phyloP scores from a whole-genome alignment of 2,329 filamentous ascomycete genomes.

The Scedosporium dehoogii region DNA sequence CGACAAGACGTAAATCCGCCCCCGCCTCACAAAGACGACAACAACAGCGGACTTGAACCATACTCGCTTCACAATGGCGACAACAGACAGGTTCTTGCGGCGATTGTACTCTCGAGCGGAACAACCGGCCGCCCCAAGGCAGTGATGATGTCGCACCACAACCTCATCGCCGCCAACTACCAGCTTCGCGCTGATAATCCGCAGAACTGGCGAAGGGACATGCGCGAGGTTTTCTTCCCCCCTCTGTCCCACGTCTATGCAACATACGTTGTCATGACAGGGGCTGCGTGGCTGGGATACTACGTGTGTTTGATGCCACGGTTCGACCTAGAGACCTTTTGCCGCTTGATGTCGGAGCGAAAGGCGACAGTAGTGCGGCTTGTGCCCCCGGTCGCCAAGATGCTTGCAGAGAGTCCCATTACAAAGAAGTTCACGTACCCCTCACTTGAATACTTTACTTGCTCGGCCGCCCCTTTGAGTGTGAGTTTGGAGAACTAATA shows the following conservation, averaged over 20 bases:
- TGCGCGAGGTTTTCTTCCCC: conserved; percentile 18
- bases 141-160: conserved; percentile 45
- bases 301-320: conserved; percentile 8
- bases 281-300: conserved; percentile 14
- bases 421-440: neutral
- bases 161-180: conserved; percentile 33
- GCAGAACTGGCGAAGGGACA: conserved; percentile 5
- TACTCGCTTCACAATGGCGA: neutral
- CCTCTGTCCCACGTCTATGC: conserved; percentile 18
- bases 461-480: neutral
- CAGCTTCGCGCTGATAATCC: conserved; percentile 1
- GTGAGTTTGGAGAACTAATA: neutral
- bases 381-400: conserved; percentile 1
- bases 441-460: neutral
- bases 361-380: neutral
- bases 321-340: neutral
- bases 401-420: conserved; percentile 1
- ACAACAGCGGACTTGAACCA: no score
- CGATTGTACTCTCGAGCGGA: conserved; percentile 26
- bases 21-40: no score
- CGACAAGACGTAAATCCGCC: no score
- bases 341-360: neutral
- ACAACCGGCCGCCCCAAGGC: conserved; percentile 54
- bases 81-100: neutral
- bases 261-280: conserved; percentile 13